Base-by-base conservation (phyloP, 2,329 filamentous ascomycete species). In the Mollisiaceae sp. region DNA sequence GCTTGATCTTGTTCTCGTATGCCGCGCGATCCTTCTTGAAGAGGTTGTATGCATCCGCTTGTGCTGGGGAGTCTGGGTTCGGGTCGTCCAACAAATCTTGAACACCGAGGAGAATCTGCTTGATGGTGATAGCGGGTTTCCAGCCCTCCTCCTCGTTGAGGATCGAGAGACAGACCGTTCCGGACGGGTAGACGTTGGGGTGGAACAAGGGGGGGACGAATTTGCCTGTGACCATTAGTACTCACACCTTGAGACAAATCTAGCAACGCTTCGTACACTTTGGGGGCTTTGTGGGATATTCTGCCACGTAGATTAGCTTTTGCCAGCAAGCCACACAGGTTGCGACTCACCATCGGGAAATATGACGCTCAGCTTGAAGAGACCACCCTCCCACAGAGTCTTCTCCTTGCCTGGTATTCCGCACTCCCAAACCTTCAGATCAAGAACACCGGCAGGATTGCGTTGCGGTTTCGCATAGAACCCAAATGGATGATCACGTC, bases 51-150 rank as follows among this genome's bases (percentile, higher is more conserved):
- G 95, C 96, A 72, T 99, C 95, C 2, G 95, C 94, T 79, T 99
- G 95, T 0, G 95, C 95, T 0, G 95, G 95, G 1, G 93, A 97
- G 59, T 99, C 95, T 2, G 94, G 95, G 77, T 99, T 99, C 18
- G 96, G 95, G 74, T 97, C 94, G 78, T 99, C 91, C 47, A 99
- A 88, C 1, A 99, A 86, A 74, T 97, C 94, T 79, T 99, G 95
- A 65, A 99, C 97, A 58, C 95, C 95, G 1, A 98, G 85, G 6
- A 98, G 86, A 69, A 99, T 98, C 80, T 98, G 93, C 81, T 97
- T 98, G 78, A 99, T 93, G 0, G 95, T 99, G 75, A 99, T 99
- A 8, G 95, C 94, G 0, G 95, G 96, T 79, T 97, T 96, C 95
- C 96, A 99, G 8, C 92, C 94, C 78, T 99, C 95, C 74, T 99